These are phyloP conservation scores for Gymnopilus dilepis DNA, from an alignment of 768 basidiomycete genomes.

Conservation along the genomic window DNA sequence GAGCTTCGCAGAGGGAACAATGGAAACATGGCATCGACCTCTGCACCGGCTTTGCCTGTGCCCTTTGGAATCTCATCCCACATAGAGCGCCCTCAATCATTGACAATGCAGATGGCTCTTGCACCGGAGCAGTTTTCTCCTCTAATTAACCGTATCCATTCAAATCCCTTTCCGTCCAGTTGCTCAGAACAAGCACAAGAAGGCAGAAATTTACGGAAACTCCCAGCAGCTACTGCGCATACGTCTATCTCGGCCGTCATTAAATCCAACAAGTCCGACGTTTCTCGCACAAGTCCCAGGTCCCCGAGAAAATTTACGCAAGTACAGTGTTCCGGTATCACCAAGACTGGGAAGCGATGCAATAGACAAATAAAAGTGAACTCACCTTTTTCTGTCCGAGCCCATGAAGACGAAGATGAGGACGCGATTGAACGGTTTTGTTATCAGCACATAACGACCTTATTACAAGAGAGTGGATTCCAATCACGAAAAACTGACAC, in stretches of 20 bases:
- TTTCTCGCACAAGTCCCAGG: conserved; percentile 14
- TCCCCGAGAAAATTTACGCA: conserved; percentile 25
- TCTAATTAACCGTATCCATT: conserved; percentile 36
- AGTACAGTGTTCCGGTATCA: conserved; percentile 66
- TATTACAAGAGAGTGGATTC: conserved; percentile 60
- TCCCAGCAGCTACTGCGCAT: conserved; percentile 3
- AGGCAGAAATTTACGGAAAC: conserved; percentile 16
- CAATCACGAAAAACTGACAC: conserved; percentile 54
- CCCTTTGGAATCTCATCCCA: conserved; percentile 40
- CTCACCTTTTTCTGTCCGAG: conserved; percentile 25
- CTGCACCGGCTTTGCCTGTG: conserved; percentile 25
- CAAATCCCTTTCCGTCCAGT: conserved; percentile 31
- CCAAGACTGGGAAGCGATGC: conserved; percentile 69
- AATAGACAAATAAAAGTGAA: conserved; percentile 59
- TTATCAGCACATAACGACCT: conserved; percentile 63
- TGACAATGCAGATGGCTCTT: conserved; percentile 48
- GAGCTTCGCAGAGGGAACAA: neutral
- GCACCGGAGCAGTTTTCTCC: conserved; percentile 24
- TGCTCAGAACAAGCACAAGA: conserved; percentile 8
- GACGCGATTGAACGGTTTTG: conserved; percentile 57
- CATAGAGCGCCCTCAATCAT: conserved; percentile 34
- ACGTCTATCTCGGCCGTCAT: conserved; percentile 25
- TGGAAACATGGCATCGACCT: neutral
- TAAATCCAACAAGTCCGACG: conserved; percentile 17
- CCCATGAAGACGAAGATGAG: conserved; percentile 34